Evolutionary conservation across 805 yeast species (phyloP).

Genomic region (Zygotorulaspora sp.): DNA sequence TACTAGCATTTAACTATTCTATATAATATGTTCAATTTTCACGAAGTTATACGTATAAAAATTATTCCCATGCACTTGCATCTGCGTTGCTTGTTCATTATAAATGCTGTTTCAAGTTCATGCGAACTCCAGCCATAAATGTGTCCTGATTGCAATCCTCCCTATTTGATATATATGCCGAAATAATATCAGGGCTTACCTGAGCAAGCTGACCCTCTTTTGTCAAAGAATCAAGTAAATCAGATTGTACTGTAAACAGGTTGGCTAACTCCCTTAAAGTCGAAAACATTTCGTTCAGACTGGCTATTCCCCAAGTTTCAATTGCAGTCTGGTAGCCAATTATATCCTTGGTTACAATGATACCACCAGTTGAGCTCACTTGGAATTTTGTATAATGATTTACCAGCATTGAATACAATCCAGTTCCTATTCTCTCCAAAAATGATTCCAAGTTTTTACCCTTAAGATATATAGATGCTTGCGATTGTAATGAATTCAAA

Average conservation of each 20-base stretch:
- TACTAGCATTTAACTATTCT: slow-evolving; percentile 4
- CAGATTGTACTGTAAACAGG: slow-evolving; percentile 79
- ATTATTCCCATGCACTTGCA: no score
- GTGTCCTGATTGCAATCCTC: slow-evolving; percentile 55
- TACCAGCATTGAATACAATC: slow-evolving; percentile 53
- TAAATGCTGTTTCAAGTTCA: slow-evolving; percentile 20
- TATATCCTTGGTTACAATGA: slow-evolving; percentile 75
- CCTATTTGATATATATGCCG: slow-evolving; percentile 63
- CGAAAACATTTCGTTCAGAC: slow-evolving; percentile 58
- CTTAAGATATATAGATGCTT: slow-evolving; percentile 38
- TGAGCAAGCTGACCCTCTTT: slow-evolving; percentile 74
- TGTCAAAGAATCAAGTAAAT: slow-evolving; percentile 68
- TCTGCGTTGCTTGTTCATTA: no score
- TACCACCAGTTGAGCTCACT: slow-evolving; percentile 79
- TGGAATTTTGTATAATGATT: slow-evolving; percentile 71
- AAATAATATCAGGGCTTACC: slow-evolving; percentile 56
- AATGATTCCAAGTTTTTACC: slow-evolving; percentile 49
- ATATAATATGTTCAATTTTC: no score
- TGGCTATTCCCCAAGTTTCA: slow-evolving; percentile 61
- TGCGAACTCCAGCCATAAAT: slow-evolving; percentile 27
- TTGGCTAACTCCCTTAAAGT: slow-evolving; percentile 78
- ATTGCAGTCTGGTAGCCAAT: slow-evolving; percentile 67
- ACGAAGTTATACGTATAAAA: no score
- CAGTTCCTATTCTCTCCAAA: slow-evolving; percentile 53
- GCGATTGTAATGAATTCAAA: slow-evolving; percentile 34